A percentile compares a stretch with the other conserved stretches of the same genome.
These are phyloP conservation scores for Pseudovirgaria hyperparasitica DNA, from an alignment of 2,329 filamentous ascomycete species.

Conservation along the genomic window DNA sequence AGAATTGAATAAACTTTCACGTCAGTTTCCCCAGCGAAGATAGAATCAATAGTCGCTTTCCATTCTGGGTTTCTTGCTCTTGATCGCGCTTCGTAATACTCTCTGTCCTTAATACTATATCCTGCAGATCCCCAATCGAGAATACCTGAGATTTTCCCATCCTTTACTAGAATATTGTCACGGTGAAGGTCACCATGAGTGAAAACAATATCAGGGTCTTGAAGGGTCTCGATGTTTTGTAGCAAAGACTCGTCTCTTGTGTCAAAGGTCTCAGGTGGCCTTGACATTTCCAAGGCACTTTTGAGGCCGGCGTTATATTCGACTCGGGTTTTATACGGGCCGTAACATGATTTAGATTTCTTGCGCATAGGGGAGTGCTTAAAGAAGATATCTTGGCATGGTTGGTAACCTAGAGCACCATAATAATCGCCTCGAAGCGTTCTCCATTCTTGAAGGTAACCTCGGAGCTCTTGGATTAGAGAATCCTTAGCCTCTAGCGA, in stretches of 20 bases:
- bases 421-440: constrained; percentile 6
- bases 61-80: constrained; percentile 6
- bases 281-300: constrained; percentile 7
- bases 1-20: no score
- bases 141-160: constrained; percentile 7
- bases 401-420: constrained; percentile 6
- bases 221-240: constrained; percentile 4
- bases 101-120: constrained; percentile 9
- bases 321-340: constrained; percentile 6
- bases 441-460: constrained; percentile 5
- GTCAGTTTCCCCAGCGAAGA: no score
- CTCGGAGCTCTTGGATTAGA: constrained; percentile 6
- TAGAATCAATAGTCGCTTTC: no score
- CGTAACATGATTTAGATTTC: constrained; percentile 5
- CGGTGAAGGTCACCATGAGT: constrained; percentile 8
- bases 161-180: constrained; percentile 7
- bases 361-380: constrained; percentile 5
- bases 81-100: constrained; percentile 10
- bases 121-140: constrained; percentile 10
- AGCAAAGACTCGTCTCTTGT: constrained; percentile 3
- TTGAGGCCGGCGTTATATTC: constrained; percentile 9
- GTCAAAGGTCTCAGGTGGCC: constrained; percentile 4
- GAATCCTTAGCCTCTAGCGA: constrained; percentile 3
- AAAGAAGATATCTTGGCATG: constrained; percentile 9
- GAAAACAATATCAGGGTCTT: constrained; percentile 6